These are phyloP conservation scores for Cytospora piceae DNA, from an alignment of 2,329 filamentous ascomycete species.

Conservation along the genomic window DNA sequence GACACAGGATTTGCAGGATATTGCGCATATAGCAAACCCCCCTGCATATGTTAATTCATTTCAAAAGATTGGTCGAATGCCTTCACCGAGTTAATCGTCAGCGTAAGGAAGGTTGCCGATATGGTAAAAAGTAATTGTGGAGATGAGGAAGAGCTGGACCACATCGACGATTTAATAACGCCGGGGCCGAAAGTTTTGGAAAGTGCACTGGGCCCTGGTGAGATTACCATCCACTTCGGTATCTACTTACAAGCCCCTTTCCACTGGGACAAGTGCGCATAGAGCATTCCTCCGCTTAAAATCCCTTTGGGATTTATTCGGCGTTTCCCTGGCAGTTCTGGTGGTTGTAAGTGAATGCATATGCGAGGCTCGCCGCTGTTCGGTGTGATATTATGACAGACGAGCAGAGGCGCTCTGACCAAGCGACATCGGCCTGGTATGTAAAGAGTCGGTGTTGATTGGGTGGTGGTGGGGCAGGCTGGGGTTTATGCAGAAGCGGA, in stretches of 20 bases:
- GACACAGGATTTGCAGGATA: neutral
- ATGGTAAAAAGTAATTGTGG: neutral
- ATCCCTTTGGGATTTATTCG: neutral
- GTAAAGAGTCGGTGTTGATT: constrained; percentile 3
- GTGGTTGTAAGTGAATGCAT: neutral
- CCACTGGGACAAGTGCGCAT: too few species aligned
- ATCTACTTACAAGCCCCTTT: neutral
- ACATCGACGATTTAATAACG: neutral
- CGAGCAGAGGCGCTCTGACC: neutral
- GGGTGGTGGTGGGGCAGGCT: neutral
- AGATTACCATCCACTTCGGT: neutral
- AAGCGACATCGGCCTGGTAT: constrained; percentile 1
- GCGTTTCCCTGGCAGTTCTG: neutral
- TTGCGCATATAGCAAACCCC: neutral
- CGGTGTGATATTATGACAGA: neutral
- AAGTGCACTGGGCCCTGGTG: neutral
- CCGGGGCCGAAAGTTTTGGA: neutral
- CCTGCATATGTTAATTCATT: neutral
- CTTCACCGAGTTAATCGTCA: neutral
- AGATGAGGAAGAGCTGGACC: too few species aligned
- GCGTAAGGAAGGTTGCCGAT: neutral
- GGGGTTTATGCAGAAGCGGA: constrained; percentile 2
- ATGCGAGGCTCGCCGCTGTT: neutral
- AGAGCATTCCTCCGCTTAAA: neutral
- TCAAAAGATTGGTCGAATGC: neutral